A percentile compares a stretch with the other conserved stretches of the same genome.
phyloP scores from a whole-genome alignment of 768 basidiomycete genomes.

The Galerina marginata region DNA sequence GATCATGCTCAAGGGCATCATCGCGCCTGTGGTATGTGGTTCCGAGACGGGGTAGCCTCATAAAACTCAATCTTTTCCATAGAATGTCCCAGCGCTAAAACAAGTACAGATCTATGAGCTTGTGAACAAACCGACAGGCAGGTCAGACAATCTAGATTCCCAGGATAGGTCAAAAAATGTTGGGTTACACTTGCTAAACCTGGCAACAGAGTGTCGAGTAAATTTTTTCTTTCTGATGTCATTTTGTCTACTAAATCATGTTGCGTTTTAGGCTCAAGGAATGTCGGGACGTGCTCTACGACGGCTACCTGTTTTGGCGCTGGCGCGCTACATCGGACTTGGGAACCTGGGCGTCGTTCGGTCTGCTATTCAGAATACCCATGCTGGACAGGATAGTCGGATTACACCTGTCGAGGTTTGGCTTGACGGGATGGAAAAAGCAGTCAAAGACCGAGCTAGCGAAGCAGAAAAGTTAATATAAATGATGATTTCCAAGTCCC shows the following conservation, averaged over 20 bases:
- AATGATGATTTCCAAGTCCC: neutral
- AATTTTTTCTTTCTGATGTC: neutral
- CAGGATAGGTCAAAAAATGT: constrained; percentile 57
- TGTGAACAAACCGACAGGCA: constrained; percentile 35
- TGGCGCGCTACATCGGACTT: constrained; percentile 79
- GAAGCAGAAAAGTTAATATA: constrained; percentile 54
- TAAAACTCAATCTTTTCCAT: constrained; percentile 4
- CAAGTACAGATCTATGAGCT: constrained; percentile 65
- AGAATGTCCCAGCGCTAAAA: constrained; percentile 68
- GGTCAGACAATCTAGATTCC: constrained; percentile 31
- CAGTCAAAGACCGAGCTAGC: constrained; percentile 61
- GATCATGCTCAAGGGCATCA: constrained; percentile 74
- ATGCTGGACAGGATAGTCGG: constrained; percentile 11
- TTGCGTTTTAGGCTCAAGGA: constrained; percentile 58
- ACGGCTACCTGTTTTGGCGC: constrained; percentile 91
- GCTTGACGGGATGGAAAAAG: constrained; percentile 85
- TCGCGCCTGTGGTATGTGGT: constrained; percentile 61
- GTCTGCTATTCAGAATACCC: constrained; percentile 2
- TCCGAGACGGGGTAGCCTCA: neutral
- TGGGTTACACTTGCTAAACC: constrained; percentile 60
- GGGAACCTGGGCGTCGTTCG: constrained; percentile 36
- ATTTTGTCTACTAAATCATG: neutral
- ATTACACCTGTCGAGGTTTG: constrained; percentile 65
- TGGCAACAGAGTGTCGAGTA: constrained; percentile 86
- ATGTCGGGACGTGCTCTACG: constrained; percentile 93